These are phyloP conservation scores for Nakazawaea sp. DNA, from an alignment of 805 yeast species.

Conservation along the genomic window DNA sequence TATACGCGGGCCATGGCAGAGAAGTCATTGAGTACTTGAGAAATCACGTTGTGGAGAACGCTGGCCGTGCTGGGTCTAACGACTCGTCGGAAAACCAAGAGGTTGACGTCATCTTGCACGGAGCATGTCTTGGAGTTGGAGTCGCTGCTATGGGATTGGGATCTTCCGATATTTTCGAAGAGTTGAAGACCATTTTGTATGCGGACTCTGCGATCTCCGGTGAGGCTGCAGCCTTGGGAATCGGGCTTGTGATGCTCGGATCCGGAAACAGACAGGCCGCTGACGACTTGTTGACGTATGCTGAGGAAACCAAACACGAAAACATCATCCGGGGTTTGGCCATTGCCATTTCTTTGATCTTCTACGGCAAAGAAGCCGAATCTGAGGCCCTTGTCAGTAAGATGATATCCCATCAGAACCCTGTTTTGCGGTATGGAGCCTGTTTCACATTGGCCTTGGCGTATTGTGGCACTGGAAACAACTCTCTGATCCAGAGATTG, in stretches of 20 bases:
- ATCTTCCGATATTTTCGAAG: conserved; percentile 68
- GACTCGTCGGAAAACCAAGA: conserved; percentile 58
- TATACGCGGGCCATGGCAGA: conserved; percentile 94
- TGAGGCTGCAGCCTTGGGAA: conserved; percentile 92
- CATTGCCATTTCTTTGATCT: conserved; percentile 79
- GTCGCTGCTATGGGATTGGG: conserved; percentile 95
- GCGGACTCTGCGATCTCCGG: conserved; percentile 92
- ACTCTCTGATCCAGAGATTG: conserved; percentile 76
- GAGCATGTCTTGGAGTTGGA: conserved; percentile 93
- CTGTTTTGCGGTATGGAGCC: conserved; percentile 92
- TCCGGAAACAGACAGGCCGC: conserved; percentile 65
- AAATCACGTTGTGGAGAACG: conserved; percentile 53
- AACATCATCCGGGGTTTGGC: conserved; percentile 92
- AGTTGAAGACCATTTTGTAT: conserved; percentile 74
- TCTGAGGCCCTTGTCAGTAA: conserved; percentile 65
- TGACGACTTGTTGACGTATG: conserved; percentile 81
- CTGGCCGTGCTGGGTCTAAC: conserved; percentile 16
- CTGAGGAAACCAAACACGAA: conserved; percentile 94
- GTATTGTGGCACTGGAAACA: conserved; percentile 93
- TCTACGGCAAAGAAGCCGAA: conserved; percentile 77
- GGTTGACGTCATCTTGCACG: conserved; percentile 82
- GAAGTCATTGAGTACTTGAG: conserved; percentile 78
- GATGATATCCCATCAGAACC: conserved; percentile 67
- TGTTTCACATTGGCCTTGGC: conserved; percentile 92
- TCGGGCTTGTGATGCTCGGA: conserved; percentile 95